phyloP scores from a whole-genome alignment of 257 asterid species.

The Echium plantagineum region DNA sequence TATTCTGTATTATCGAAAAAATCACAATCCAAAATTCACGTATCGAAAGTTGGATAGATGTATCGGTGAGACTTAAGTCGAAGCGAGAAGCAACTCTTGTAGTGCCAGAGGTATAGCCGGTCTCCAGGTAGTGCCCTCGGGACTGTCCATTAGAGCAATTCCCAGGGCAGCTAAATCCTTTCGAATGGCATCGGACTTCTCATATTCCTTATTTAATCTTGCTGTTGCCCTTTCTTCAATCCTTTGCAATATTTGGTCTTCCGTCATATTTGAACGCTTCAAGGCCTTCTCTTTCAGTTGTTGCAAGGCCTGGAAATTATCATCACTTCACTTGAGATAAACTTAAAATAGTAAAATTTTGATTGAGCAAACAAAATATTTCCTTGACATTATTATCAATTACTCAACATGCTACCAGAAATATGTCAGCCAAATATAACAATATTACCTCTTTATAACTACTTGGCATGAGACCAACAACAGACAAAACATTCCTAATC shows the following conservation, averaged over 20 bases:
- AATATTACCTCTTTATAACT: slow-evolving; percentile 24
- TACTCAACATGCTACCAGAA: background rate
- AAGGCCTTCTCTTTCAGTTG: slow-evolving; percentile 62
- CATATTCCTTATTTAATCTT: slow-evolving; percentile 67
- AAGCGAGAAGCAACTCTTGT: slow-evolving; percentile 31
- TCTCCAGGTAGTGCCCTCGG: slow-evolving; percentile 53
- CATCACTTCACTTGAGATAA: background rate
- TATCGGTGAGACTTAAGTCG: slow-evolving; percentile 12
- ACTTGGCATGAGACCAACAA: slow-evolving; percentile 70
- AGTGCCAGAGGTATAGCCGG: slow-evolving; percentile 49
- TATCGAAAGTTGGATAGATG: too few species aligned
- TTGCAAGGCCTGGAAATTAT: slow-evolving; percentile 40
- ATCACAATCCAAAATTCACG: too few species aligned
- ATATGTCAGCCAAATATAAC: background rate
- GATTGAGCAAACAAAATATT: too few species aligned
- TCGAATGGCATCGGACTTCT: slow-evolving; percentile 65
- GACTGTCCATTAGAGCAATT: slow-evolving; percentile 83
- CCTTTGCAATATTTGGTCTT: slow-evolving; percentile 42
- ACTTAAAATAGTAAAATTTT: too few species aligned
- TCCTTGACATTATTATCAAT: too few species aligned
- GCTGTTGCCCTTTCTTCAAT: slow-evolving; percentile 45
- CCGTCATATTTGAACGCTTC: slow-evolving; percentile 64
- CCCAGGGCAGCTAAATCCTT: slow-evolving; percentile 71
- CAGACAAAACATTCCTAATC: slow-evolving; percentile 35
- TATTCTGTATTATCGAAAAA: too few species aligned